Percentiles rank a stretch among this genome's conserved stretches.
These are phyloP conservation scores for Eleusine coracana DNA, from an alignment of 176 grass and related monocot genomes.

Conservation along the genomic window DNA sequence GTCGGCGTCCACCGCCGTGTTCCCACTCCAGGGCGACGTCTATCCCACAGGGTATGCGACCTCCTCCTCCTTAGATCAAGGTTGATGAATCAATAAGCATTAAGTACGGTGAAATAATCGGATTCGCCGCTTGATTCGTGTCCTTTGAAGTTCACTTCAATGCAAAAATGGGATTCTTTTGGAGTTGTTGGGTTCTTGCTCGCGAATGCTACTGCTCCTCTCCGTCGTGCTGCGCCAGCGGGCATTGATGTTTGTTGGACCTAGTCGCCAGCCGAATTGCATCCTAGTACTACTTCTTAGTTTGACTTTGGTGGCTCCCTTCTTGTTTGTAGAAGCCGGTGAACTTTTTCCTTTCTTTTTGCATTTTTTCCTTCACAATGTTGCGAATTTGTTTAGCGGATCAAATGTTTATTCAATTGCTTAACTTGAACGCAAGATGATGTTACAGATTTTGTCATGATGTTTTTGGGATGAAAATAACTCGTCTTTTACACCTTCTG, in stretches of 20 bases:
- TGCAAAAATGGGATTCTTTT: background rate
- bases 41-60: conserved; percentile 65
- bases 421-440: background rate
- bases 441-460: background rate
- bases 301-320: background rate
- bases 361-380: background rate
- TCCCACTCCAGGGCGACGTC: conserved; percentile 73
- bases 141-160: background rate
- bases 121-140: background rate
- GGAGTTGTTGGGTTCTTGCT: background rate
- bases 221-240: conserved; percentile 6
- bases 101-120: background rate
- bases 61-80: background rate
- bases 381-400: background rate
- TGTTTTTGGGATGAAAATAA: background rate
- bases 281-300: background rate
- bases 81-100: background rate
- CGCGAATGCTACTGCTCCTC: background rate
- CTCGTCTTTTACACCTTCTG: background rate
- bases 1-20: conserved; percentile 47
- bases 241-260: conserved; percentile 32
- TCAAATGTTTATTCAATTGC: background rate
- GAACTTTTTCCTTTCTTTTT: background rate
- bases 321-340: background rate
- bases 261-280: conserved; percentile 5